These are phyloP conservation scores for Phoma herbarum DNA, from an alignment of 2,329 filamentous ascomycete species.

Conservation along the genomic window DNA sequence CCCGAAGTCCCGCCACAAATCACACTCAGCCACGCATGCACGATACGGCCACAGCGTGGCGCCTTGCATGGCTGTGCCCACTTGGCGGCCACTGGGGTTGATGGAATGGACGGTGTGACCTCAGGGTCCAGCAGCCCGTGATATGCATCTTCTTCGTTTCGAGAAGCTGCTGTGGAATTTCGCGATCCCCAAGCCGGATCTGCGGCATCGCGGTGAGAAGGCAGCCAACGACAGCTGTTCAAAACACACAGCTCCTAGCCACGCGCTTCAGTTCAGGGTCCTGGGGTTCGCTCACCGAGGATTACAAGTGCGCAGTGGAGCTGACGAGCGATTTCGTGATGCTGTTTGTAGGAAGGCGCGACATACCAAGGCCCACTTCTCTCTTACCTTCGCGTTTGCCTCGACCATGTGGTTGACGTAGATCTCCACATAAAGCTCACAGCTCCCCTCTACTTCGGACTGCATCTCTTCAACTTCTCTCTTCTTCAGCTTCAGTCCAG, in stretches of 20 bases:
- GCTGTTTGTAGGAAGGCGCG: constrained; percentile 9
- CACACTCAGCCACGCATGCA: constrained; percentile 25
- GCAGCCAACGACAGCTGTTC: constrained; percentile 9
- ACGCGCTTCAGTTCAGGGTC: constrained; percentile 7
- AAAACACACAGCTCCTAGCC: constrained; percentile 4
- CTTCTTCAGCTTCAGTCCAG: constrained; percentile 1
- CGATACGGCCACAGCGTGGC: constrained; percentile 19
- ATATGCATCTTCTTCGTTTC: constrained; percentile 16
- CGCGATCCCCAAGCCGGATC: constrained; percentile 22
- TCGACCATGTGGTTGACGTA: constrained; percentile 14
- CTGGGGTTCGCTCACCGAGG: constrained; percentile 16
- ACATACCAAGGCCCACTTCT: constrained; percentile 15
- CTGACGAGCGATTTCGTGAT: constrained; percentile 22
- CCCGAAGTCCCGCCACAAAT: constrained; percentile 24
- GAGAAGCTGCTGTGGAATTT: constrained; percentile 13
- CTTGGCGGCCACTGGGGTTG: constrained; percentile 16
- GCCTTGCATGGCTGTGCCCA: constrained; percentile 26
- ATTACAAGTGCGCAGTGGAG: constrained; percentile 11
- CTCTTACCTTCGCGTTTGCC: constrained; percentile 15
- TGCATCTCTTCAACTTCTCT: constrained; percentile 10
- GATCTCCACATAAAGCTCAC: constrained; percentile 16
- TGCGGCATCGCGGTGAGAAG: constrained; percentile 8
- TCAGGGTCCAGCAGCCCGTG: constrained; percentile 10
- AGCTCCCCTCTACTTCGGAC: constrained; percentile 5
- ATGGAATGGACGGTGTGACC: constrained; percentile 18